Base-by-base conservation (phyloP, 345 rosid species). In the Eucalyptus regnans region DNA sequence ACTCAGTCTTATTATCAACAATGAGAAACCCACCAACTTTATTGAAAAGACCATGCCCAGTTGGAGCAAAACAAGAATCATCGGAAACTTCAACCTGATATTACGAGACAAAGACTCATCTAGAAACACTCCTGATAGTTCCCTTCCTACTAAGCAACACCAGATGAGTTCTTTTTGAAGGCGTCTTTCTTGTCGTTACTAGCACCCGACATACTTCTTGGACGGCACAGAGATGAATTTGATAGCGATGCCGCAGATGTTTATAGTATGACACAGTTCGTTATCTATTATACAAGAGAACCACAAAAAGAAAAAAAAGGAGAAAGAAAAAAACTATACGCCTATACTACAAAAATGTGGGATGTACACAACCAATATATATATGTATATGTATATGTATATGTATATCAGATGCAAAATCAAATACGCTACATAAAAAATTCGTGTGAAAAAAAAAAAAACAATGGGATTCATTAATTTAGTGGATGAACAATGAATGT, bases 51-150 rank as follows among this genome's bases (percentile, higher is more conserved):
- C 58, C 11, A 48, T 56, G 76, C 23, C 50, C 16, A 31, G 64
- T 48, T 43, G 64, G 84, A 51, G 49, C 14, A 50, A 37, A 89
- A 90, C 87, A 89, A 88, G 88, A 90, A 87, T 86, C 91, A 88
- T 91, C 50, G 94, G 86, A 83, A 87, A 54, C 87, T 80, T 79
- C 92, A n/a, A 80, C 79, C 6, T 31, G 22, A 64, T 25, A 60
- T 76, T 66, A 87, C 62, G 66, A 27, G 62, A 71, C 31, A 16
- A 13, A 46, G 20, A 50, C 48, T 23, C 71, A 79, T 41, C 52
- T 14, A 29, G 60, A 51, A 88, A 62, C 44, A 50, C 17, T 50
- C 88, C 44, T 66, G 37, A 51, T 49, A 2, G 84, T 12, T 16
- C 50, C 48, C 51, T 76, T 27, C 58, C 50, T 87, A 49, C 88